phyloP scores from a whole-genome alignment of 2,329 filamentous ascomycete species.

The Penicillium sp. region DNA sequence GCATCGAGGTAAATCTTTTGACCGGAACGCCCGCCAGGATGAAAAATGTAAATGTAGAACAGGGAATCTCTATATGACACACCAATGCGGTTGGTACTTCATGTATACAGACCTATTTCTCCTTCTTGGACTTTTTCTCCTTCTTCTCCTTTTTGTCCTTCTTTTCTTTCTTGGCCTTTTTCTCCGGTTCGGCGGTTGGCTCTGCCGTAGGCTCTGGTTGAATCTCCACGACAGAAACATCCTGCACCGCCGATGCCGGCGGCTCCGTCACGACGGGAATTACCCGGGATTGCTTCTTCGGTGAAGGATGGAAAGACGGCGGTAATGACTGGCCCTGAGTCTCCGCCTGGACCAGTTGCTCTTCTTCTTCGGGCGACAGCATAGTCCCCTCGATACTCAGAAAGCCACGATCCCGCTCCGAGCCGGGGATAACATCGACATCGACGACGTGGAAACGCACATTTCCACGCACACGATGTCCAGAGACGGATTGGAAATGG shows the following conservation, averaged over 20 bases:
- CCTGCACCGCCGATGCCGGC: conserved; percentile 8
- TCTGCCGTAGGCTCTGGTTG: conserved; percentile 10
- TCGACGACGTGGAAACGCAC: conserved; percentile 75
- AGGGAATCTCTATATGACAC: conserved; percentile 2
- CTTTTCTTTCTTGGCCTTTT: conserved; percentile 14
- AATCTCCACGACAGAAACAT: conserved; percentile 17
- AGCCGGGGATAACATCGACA: conserved; percentile 65
- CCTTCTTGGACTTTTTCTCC: conserved; percentile 13
- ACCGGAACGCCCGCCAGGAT: conserved; percentile 19
- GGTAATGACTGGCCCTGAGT: conserved; percentile 33
- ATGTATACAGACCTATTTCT: conserved; percentile 8
- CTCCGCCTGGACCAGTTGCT: conserved; percentile 52
- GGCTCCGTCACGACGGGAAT: conserved; percentile 16
- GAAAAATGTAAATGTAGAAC: conserved; percentile 7
- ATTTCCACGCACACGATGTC: conserved; percentile 63
- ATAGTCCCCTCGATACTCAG: conserved; percentile 86
- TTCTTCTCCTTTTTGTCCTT: conserved; percentile 14
- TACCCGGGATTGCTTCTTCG: conserved; percentile 17
- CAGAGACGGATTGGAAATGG: conserved; percentile 70
- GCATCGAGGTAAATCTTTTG: conserved; percentile 8
- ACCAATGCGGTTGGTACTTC: neutral
- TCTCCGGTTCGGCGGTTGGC: conserved; percentile 4
- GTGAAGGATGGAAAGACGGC: conserved; percentile 14
- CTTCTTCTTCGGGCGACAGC: conserved; percentile 63
- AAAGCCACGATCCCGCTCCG: conserved; percentile 67